phyloP scores from a whole-genome alignment of 2,329 filamentous ascomycete species.

The Emmonsiellopsis sp. region DNA sequence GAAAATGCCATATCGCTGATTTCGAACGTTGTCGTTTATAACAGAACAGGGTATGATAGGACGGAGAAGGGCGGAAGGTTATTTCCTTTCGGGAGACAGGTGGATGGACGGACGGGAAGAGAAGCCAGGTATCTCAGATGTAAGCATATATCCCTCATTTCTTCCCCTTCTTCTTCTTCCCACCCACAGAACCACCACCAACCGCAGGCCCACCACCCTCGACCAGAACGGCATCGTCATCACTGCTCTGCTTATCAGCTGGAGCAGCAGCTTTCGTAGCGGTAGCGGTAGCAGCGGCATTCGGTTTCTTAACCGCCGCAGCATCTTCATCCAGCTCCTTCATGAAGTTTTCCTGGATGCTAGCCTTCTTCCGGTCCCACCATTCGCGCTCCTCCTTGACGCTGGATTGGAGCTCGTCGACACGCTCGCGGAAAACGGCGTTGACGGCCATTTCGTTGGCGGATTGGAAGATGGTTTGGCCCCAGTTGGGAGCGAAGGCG shows the following conservation, averaged over 20 bases:
- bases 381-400: constrained; percentile 69
- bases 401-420: constrained; percentile 66
- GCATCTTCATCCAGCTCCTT: constrained; percentile 57
- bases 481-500: constrained; percentile 80
- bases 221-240: constrained; percentile 71
- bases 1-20: too few relatives aligned
- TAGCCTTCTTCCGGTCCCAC: constrained; percentile 78
- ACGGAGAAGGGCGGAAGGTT: too few relatives aligned
- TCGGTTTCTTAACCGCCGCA: constrained; percentile 11
- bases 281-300: constrained; percentile 13
- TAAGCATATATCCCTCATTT: constrained; percentile 23
- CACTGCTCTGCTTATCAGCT: constrained; percentile 36
- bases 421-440: constrained; percentile 60
- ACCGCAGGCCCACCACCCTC: constrained; percentile 48
- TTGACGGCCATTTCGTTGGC: constrained; percentile 95
- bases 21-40: too few relatives aligned
- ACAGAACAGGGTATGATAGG: too few relatives aligned
- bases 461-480: constrained; percentile 90
- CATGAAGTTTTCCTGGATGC: constrained; percentile 69
- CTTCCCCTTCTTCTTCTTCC: constrained; percentile 40
- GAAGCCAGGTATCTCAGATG: neutral
- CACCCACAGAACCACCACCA: constrained; percentile 16
- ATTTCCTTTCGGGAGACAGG: neutral
- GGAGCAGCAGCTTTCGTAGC: constrained; percentile 11
- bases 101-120: neutral